phyloP scores from a whole-genome alignment of 169 alveolate genomes.

The Cryptosporidium viatorum region DNA sequence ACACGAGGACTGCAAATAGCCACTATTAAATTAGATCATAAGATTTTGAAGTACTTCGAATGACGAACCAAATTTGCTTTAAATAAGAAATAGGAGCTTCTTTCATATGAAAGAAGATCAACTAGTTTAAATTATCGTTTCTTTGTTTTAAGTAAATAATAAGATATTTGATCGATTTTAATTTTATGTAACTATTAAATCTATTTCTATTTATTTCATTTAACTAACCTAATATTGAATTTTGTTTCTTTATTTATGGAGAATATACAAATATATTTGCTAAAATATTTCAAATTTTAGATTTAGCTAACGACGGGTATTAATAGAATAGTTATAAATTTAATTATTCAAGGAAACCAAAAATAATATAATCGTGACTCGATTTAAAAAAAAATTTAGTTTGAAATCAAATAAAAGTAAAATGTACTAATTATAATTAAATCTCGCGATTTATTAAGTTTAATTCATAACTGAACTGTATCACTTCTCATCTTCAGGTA shows the following conservation, averaged over 20 bases:
- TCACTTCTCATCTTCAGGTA: conserved; percentile 13
- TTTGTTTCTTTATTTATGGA: background rate
- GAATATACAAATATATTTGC: background rate
- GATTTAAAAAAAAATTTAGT: too few relatives aligned
- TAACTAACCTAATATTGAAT: background rate
- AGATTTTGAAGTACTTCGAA: conserved; percentile 26
- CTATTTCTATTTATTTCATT: background rate
- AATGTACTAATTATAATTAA: background rate
- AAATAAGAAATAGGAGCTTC: background rate
- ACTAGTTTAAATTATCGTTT: background rate
- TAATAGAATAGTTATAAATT: background rate
- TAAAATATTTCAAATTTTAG: too few relatives aligned
- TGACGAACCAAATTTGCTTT: background rate
- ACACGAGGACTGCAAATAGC: conserved; percentile 55
- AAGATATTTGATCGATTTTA: conserved; percentile 13
- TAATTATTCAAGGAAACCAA: too few relatives aligned
- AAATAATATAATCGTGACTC: too few relatives aligned
- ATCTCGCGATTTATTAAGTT: background rate
- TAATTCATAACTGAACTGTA: background rate
- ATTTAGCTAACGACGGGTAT: too few relatives aligned
- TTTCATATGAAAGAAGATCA: background rate
- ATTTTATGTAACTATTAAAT: background rate
- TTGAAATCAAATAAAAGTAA: background rate
- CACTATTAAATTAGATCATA: conserved; percentile 62
- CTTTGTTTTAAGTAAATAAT: conserved; percentile 1